These are phyloP conservation scores for Chrysoporthe austroafricana DNA, from an alignment of 2,329 filamentous ascomycete species.

Conservation along the genomic window DNA sequence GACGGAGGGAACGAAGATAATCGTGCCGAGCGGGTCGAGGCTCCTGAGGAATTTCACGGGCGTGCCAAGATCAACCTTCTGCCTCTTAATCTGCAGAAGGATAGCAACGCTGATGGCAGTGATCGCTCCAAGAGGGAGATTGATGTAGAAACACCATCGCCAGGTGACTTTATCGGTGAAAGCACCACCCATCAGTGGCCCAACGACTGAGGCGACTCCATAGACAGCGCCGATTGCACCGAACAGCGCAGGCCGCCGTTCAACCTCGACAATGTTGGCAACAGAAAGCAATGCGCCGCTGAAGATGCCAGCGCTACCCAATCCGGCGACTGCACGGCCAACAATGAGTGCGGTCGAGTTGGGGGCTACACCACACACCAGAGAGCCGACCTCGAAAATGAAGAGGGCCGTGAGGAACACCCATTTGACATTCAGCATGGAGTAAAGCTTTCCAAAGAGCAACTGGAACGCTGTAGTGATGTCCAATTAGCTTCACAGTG, in stretches of 20 bases:
- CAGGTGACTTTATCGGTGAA: conserved; percentile 34
- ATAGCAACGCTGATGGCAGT: conserved; percentile 24
- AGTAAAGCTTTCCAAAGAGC: conserved; percentile 44
- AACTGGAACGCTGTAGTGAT: conserved; percentile 38
- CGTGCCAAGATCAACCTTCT: too few relatives aligned
- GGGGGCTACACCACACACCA: conserved; percentile 42
- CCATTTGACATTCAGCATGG: conserved; percentile 45
- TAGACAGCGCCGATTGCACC: conserved; percentile 49
- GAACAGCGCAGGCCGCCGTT: conserved; percentile 34
- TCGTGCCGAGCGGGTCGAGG: conserved; percentile 35
- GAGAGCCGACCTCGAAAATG: conserved; percentile 46
- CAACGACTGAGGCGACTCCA: conserved; percentile 41
- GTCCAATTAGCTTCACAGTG: too few relatives aligned
- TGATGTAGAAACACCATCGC: conserved; percentile 28
- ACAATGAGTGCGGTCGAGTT: conserved; percentile 37
- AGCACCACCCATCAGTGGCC: conserved; percentile 27
- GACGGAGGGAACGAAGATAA: conserved; percentile 35
- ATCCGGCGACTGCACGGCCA: conserved; percentile 37
- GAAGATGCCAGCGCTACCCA: conserved; percentile 46
- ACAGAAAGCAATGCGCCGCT: conserved; percentile 46
- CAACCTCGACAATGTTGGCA: conserved; percentile 35
- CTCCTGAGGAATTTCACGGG: conserved; percentile 29
- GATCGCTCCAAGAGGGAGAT: conserved; percentile 32
- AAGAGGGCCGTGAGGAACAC: conserved; percentile 42
- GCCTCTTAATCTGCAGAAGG: conserved; percentile 1